Evolutionary conservation across 106 monocot genomes (phyloP).

Genomic region (Chionographis japonica): DNA sequence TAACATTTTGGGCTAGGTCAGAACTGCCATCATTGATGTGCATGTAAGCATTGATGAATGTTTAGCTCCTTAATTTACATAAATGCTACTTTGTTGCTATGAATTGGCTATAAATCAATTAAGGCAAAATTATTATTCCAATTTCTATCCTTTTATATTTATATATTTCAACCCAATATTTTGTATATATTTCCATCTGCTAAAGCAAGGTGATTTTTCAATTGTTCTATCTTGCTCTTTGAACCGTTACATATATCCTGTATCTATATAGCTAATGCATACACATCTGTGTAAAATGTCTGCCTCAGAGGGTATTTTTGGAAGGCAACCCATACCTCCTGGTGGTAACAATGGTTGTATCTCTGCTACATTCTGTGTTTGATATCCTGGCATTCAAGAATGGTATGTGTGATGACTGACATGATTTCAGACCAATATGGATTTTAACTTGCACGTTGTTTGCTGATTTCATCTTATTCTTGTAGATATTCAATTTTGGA

Average conservation of each 20-base stretch:
- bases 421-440: neutral
- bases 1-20: no score
- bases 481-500: constrained; percentile 99
- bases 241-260: neutral
- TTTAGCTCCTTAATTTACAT: no score
- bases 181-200: no score
- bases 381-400: constrained; percentile 98
- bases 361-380: constrained; percentile 85
- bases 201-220: no score
- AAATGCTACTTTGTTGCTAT: no score
- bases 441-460: neutral
- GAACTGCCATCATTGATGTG: no score
- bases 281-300: constrained; percentile 6
- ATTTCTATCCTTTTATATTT: no score
- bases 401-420: constrained; percentile 37
- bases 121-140: no score
- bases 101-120: no score
- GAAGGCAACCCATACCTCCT: constrained; percentile 95
- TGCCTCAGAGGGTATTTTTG: constrained; percentile 86
- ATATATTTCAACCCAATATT: no score
- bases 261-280: neutral
- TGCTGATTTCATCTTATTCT: neutral
- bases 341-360: constrained; percentile 83
- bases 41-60: no score
- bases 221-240: no score